These are phyloP conservation scores for Peronospora destructor DNA, from an alignment of 352 stramenopile genomes.

Conservation along the genomic window DNA sequence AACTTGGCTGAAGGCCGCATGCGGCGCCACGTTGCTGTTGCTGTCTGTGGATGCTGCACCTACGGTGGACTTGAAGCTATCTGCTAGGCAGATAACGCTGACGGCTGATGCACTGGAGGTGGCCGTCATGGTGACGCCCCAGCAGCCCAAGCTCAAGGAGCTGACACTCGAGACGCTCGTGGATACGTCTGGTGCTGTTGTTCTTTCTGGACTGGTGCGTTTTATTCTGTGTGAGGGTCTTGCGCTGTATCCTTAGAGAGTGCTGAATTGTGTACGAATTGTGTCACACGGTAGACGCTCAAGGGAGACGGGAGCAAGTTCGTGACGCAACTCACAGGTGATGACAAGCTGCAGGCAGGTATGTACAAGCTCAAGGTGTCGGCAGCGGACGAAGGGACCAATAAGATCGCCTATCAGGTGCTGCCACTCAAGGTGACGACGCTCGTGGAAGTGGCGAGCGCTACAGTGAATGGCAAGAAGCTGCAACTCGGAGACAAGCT, in stretches of 20 bases:
- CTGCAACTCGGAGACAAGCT: constrained; percentile 53
- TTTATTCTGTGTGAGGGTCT: background rate
- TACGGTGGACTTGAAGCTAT: constrained; percentile 37
- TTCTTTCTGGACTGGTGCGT: constrained; percentile 59
- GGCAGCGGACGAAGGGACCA: constrained; percentile 32
- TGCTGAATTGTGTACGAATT: background rate
- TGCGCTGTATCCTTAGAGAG: background rate
- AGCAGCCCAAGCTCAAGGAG: constrained; percentile 46
- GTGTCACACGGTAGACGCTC: constrained; percentile 35
- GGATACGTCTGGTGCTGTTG: constrained; percentile 47
- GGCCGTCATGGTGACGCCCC: constrained; percentile 44
- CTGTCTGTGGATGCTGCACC: constrained; percentile 24
- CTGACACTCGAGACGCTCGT: constrained; percentile 64
- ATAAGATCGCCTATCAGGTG: constrained; percentile 49
- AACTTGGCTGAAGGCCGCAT: constrained; percentile 19
- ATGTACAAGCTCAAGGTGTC: constrained; percentile 83
- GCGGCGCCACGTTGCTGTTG: constrained; percentile 21
- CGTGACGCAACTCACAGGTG: constrained; percentile 31
- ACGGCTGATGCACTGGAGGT: constrained; percentile 38
- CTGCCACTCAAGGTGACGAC: constrained; percentile 74
- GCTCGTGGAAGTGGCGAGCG: constrained; percentile 46
- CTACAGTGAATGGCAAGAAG: constrained; percentile 45
- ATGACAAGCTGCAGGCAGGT: constrained; percentile 44
- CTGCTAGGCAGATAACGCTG: constrained; percentile 43
- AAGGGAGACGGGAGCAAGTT: constrained; percentile 59